Conservation (phyloP, 768 basidiomycete species). For the Tricholoma furcatifolium region DNA sequence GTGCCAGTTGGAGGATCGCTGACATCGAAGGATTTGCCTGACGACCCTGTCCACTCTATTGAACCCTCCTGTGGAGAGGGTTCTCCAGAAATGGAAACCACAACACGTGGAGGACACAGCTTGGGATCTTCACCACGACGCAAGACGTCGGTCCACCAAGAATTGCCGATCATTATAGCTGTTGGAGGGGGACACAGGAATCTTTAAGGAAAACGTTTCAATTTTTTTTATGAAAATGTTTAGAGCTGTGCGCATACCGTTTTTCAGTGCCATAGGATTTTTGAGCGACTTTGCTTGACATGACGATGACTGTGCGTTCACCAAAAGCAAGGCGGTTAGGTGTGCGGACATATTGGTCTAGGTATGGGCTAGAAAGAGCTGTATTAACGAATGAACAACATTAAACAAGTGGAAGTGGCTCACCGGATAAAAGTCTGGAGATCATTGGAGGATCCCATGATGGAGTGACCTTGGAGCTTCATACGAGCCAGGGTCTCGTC, state of each 20-base stretch:
- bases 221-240: slow-evolving; percentile 1
- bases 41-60: slow-evolving; percentile 84
- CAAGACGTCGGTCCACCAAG: slow-evolving; percentile 88
- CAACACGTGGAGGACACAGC: slow-evolving; percentile 75
- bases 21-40: slow-evolving; percentile 82
- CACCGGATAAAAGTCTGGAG: slow-evolving; percentile 81
- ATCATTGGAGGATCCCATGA: slow-evolving; percentile 65
- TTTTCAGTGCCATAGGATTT: slow-evolving; percentile 98
- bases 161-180: slow-evolving; percentile 90
- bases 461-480: slow-evolving; percentile 57
- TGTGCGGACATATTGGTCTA: slow-evolving; percentile 83
- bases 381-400: neutral
- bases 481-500: slow-evolving; percentile 64
- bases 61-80: slow-evolving; percentile 80
- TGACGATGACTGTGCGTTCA: slow-evolving; percentile 91
- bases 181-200: slow-evolving; percentile 95
- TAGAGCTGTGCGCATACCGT: slow-evolving; percentile 45
- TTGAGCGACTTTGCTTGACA: slow-evolving; percentile 98
- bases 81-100: slow-evolving; percentile 91
- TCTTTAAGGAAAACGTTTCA: slow-evolving; percentile 32
- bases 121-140: slow-evolving; percentile 76
- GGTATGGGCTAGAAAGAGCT: slow-evolving; percentile 56
- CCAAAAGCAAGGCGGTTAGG: slow-evolving; percentile 87
- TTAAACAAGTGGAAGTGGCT: slow-evolving; percentile 18
- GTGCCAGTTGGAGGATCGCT: slow-evolving; percentile 77